A percentile compares a stretch with the other conserved stretches of the same genome.
Conservation (phyloP, 129 eudicot species). For the Solidago caesia region DNA sequence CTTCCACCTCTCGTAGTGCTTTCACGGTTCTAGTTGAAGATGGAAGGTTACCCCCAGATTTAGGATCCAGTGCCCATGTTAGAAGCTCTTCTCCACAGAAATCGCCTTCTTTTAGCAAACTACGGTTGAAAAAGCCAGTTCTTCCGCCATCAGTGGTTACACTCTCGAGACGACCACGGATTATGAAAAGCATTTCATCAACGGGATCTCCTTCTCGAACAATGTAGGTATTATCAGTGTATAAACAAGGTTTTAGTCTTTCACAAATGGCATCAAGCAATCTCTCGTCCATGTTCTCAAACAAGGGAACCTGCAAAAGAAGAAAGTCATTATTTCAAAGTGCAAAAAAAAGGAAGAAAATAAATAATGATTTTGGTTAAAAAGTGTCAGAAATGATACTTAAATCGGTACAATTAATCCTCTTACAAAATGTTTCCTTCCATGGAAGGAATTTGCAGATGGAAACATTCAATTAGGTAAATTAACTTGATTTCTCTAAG, state of each 20-base stretch:
- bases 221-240: conserved; percentile 65
- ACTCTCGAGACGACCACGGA: conserved; percentile 92
- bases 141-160: conserved; percentile 88
- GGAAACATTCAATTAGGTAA: not conserved
- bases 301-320: conserved; percentile 70
- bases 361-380: not conserved
- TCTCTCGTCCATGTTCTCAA: conserved; percentile 86
- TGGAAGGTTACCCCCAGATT: conserved; percentile 75
- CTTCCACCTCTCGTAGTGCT: conserved; percentile 83
- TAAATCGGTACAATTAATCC: not conserved
- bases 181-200: conserved; percentile 87
- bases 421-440: not conserved
- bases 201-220: conserved; percentile 96
- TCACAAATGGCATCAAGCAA: conserved; percentile 88
- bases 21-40: conserved; percentile 84
- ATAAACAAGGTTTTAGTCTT: conserved; percentile 77
- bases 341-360: not conserved
- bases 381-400: not conserved
- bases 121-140: conserved; percentile 76
- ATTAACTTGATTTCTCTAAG: not conserved
- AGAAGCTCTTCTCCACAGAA: conserved; percentile 96
- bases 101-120: conserved; percentile 78
- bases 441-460: not conserved
- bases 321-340: not conserved
- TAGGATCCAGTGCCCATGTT: conserved; percentile 90